Conservation (phyloP, 768 basidiomycete genomes). For the Coprinopsis cinerea region DNA sequence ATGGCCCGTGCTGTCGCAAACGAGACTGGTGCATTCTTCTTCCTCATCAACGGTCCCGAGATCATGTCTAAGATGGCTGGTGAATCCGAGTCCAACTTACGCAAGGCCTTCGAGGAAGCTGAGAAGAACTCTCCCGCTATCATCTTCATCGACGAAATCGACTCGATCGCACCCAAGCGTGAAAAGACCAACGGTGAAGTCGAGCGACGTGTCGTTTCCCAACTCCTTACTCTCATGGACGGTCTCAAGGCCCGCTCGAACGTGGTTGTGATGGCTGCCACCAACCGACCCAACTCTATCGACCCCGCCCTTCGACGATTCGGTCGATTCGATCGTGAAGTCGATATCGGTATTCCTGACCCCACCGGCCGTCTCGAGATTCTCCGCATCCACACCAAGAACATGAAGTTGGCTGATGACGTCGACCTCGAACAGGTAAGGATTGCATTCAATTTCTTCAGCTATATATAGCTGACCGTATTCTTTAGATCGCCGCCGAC, state of each 20-base stretch:
- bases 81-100: constrained; percentile 93
- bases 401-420: constrained; percentile 97
- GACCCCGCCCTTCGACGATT: constrained; percentile 98
- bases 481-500: constrained; percentile 85
- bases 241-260: constrained; percentile 98
- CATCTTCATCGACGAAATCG: constrained; percentile 99
- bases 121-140: constrained; percentile 99
- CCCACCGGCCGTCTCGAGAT: constrained; percentile 99
- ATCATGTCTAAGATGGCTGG: constrained; percentile 99
- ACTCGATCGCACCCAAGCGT: constrained; percentile 99
- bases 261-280: constrained; percentile 99
- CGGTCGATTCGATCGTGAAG: constrained; percentile 98
- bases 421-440: constrained; percentile 92
- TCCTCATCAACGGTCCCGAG: constrained; percentile 99
- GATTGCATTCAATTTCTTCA: constrained; percentile 2
- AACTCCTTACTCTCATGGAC: constrained; percentile 98
- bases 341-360: constrained; percentile 99
- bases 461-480: not conserved
- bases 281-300: constrained; percentile 98
- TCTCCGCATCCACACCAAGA: constrained; percentile 98
- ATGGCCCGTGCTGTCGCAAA: constrained; percentile 99
- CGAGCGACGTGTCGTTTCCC: constrained; percentile 98
- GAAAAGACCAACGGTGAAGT: constrained; percentile 99
- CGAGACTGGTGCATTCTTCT: constrained; percentile 99
- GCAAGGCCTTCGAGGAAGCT: constrained; percentile 99